phyloP scores from a whole-genome alignment of 352 stramenopile genomes.

The Pythium monospermum region DNA sequence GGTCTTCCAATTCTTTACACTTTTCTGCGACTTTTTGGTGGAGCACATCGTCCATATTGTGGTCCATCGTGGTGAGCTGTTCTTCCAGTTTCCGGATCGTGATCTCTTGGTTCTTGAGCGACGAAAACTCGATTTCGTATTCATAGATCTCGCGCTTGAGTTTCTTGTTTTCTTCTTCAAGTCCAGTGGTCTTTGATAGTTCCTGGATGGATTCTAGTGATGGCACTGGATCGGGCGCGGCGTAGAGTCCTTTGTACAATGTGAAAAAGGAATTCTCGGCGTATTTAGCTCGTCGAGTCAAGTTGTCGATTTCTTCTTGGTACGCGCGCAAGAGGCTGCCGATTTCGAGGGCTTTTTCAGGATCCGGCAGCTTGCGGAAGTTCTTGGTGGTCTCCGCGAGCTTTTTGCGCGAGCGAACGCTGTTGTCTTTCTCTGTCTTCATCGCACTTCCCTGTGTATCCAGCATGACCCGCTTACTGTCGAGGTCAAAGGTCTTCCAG shows the following conservation, averaged over 20 bases:
- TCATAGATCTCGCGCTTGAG: constrained; percentile 88
- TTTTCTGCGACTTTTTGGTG: constrained; percentile 54
- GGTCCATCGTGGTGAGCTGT: constrained; percentile 78
- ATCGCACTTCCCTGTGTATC: constrained; percentile 75
- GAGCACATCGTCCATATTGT: constrained; percentile 58
- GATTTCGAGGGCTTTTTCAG: constrained; percentile 59
- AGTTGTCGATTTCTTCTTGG: constrained; percentile 90
- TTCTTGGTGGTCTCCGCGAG: constrained; percentile 81
- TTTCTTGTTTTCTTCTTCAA: constrained; percentile 90
- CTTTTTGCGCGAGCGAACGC: constrained; percentile 75
- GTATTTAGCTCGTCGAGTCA: constrained; percentile 90
- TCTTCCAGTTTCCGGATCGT: constrained; percentile 95
- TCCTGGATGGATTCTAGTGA: constrained; percentile 59
- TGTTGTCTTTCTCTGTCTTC: constrained; percentile 82
- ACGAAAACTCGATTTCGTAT: constrained; percentile 93
- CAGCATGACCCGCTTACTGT: constrained; percentile 78
- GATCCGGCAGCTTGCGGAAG: constrained; percentile 68
- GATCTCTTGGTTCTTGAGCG: constrained; percentile 96
- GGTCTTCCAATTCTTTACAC: constrained; percentile 58
- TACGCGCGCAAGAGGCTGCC: constrained; percentile 81
- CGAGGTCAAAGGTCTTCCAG: constrained; percentile 84
- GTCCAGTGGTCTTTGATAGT: constrained; percentile 60
- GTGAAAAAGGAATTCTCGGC: constrained; percentile 87
- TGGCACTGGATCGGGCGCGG: constrained; percentile 76
- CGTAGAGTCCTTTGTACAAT: constrained; percentile 85